phyloP scores from a whole-genome alignment of 495 filamentous ascomycete species.

The Chaetomium tenue region DNA sequence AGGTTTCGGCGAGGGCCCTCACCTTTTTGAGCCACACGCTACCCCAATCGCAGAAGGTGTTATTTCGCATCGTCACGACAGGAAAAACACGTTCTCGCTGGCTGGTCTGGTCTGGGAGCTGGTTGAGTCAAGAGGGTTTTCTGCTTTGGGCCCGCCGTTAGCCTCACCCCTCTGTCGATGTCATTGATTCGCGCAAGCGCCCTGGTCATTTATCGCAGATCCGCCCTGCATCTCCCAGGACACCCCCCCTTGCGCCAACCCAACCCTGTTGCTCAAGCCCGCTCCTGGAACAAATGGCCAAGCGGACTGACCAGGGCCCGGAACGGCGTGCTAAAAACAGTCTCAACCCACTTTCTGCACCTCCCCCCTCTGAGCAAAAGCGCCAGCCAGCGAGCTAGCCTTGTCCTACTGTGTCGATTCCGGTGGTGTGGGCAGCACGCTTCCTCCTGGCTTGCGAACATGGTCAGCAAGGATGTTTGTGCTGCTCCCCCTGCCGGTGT shows the following conservation, averaged over 20 bases:
- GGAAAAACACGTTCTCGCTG: not conserved
- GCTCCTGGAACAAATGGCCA: conserved; percentile 31
- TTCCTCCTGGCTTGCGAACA: not conserved
- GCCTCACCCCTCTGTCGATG: conserved; percentile 22
- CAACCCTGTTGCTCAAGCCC: conserved; percentile 20
- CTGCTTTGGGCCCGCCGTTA: conserved; percentile 16
- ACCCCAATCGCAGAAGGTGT: not conserved
- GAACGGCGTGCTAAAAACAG: conserved; percentile 29
- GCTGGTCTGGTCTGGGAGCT: not conserved
- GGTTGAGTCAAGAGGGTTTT: not conserved
- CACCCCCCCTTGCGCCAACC: conserved; percentile 27
- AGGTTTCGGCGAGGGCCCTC: conserved; percentile 2
- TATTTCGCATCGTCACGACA: not conserved
- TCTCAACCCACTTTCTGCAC: conserved; percentile 20
- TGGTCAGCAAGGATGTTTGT: conserved; percentile 1
- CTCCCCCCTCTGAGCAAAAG: conserved; percentile 23
- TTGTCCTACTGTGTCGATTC: conserved; percentile 23
- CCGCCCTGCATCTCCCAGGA: conserved; percentile 28
- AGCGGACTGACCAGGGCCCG: conserved; percentile 29
- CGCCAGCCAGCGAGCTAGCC: conserved; percentile 18
- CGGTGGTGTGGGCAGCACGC: conserved; percentile 29
- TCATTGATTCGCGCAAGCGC: conserved; percentile 26
- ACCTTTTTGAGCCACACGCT: not conserved
- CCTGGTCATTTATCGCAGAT: conserved; percentile 26
- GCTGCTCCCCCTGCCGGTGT: conserved; percentile 13